Percentiles rank a stretch among this genome's conserved stretches.
Conservation (phyloP, 148 eudicot species). For the Polygonum aviculare region DNA sequence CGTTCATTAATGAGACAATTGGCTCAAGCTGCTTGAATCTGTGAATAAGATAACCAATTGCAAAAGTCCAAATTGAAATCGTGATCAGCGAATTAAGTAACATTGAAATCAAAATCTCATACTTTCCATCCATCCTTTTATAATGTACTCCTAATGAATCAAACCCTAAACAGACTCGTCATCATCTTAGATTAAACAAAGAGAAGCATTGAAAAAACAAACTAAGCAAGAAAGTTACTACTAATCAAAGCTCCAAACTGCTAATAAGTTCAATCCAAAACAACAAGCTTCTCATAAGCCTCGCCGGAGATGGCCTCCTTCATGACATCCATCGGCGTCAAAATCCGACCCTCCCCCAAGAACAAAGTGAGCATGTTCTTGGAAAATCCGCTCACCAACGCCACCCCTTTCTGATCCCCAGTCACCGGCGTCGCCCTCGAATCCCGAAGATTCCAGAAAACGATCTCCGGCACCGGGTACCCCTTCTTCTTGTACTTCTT, state of each 20-base stretch:
- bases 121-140: no score
- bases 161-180: no score
- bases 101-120: no score
- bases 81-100: no score
- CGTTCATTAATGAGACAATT: no score
- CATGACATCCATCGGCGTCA: conserved; percentile 16
- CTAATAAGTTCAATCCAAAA: conserved; percentile 16
- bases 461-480: conserved; percentile 23
- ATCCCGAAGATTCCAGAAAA: conserved; percentile 24
- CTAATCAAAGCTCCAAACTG: background rate
- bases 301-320: conserved; percentile 17
- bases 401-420: conserved; percentile 18
- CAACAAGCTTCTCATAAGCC: conserved; percentile 19
- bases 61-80: no score
- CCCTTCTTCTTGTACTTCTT: conserved; percentile 17
- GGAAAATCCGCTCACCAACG: conserved; percentile 22
- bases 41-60: no score
- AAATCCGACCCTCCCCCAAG: conserved; percentile 6
- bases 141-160: no score
- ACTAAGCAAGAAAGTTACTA: no score
- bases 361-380: conserved; percentile 23
- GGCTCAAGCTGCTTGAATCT: no score
- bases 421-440: conserved; percentile 21
- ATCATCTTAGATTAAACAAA: no score
- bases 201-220: no score